phyloP scores from a whole-genome alignment of 1,139 yeast genomes.

The Geotrichum restrictum region DNA sequence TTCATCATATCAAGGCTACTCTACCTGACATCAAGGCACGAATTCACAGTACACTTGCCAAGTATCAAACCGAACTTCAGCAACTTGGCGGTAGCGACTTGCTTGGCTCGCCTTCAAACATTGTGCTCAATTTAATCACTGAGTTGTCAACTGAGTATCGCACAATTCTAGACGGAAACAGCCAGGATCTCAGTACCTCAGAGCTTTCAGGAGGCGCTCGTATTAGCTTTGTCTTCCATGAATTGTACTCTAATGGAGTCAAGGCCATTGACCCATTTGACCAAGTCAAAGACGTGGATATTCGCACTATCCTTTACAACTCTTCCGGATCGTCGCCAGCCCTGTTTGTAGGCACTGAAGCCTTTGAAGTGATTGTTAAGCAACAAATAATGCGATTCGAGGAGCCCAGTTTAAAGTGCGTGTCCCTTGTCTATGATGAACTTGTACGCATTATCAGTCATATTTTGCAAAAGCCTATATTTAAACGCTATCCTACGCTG shows the following conservation, averaged over 20 bases:
- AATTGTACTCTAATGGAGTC: constrained; percentile 88
- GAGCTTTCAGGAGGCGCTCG: constrained; percentile 97
- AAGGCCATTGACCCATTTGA: constrained; percentile 93
- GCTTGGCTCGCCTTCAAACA: constrained; percentile 82
- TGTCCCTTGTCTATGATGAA: constrained; percentile 88
- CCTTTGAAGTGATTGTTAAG: constrained; percentile 90
- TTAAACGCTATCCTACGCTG: constrained; percentile 83
- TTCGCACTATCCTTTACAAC: constrained; percentile 86
- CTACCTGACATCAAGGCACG: constrained; percentile 92
- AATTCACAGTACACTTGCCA: constrained; percentile 83
- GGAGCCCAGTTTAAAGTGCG: constrained; percentile 91
- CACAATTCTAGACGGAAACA: constrained; percentile 88
- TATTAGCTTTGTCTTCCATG: constrained; percentile 95
- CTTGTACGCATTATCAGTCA: constrained; percentile 86
- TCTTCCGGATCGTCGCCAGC: constrained; percentile 97
- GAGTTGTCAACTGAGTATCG: constrained; percentile 88
- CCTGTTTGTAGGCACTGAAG: constrained; percentile 94
- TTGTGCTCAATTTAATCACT: constrained; percentile 86
- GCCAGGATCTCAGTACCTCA: constrained; percentile 74
- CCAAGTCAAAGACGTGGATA: constrained; percentile 92
- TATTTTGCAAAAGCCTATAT: constrained; percentile 72
- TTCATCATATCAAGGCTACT: constrained; percentile 91
- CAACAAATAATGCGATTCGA: constrained; percentile 93
- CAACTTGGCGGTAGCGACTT: constrained; percentile 71
- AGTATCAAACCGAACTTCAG: constrained; percentile 74